A percentile compares a stretch with the other conserved stretches of the same genome.
phyloP scores from a whole-genome alignment of 2,329 filamentous ascomycete species.

The Ophiostoma quercus region DNA sequence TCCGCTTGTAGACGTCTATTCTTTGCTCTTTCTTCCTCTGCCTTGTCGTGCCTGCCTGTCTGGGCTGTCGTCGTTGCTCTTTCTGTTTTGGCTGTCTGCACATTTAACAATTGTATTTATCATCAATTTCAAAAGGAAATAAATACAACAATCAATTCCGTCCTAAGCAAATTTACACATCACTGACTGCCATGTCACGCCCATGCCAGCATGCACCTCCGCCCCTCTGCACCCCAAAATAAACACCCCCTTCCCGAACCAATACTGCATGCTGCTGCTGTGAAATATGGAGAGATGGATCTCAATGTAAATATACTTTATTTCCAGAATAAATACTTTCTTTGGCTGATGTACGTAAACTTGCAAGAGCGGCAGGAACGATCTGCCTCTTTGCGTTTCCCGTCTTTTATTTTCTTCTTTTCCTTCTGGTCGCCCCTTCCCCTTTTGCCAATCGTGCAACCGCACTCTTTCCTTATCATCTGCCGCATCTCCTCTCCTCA shows the following conservation, averaged over 20 bases:
- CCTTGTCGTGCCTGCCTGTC: not conserved
- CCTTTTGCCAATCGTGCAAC: constrained; percentile 1
- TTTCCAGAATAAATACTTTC: no score
- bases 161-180: not conserved
- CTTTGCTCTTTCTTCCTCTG: not conserved
- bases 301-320: not conserved
- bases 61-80: not conserved
- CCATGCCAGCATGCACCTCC: not conserved
- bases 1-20: not conserved
- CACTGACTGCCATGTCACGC: not conserved
- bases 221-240: constrained; percentile 8
- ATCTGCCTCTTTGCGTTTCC: not conserved
- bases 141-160: no score
- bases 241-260: constrained; percentile 2
- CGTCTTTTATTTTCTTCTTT: not conserved
- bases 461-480: constrained; percentile 3
- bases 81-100: not conserved
- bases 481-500: not conserved
- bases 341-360: not conserved
- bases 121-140: no score
- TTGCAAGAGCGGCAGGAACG: constrained; percentile 7
- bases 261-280: not conserved
- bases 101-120: not conserved
- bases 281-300: constrained; percentile 7
- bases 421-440: not conserved